Percentiles rank a stretch among this genome's conserved stretches.
Conservation (phyloP, 371 early-diverging fungal species). For the Mortierella sp. region DNA sequence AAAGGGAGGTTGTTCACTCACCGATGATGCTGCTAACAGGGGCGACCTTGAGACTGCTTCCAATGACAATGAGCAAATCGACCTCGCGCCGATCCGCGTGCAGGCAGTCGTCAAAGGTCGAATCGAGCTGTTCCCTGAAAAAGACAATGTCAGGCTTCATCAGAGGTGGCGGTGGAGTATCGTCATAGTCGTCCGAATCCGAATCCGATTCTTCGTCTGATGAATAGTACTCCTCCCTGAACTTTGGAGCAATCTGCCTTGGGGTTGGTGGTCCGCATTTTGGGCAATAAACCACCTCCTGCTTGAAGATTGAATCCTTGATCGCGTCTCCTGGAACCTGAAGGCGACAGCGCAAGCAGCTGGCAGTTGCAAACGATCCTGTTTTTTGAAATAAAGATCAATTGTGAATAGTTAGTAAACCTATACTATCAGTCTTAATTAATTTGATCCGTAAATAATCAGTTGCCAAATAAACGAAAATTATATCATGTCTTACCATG, state of each 20-base stretch:
- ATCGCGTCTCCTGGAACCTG: slow-evolving; percentile 84
- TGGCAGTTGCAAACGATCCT: slow-evolving; percentile 92
- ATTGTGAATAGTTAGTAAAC: background rate
- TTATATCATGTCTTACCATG: slow-evolving; percentile 71
- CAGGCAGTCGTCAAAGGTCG: slow-evolving; percentile 80
- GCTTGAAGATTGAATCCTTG: slow-evolving; percentile 79
- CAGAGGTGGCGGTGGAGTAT: slow-evolving; percentile 39
- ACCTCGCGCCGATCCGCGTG: slow-evolving; percentile 78
- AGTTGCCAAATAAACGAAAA: background rate
- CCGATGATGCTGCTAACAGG: slow-evolving; percentile 94
- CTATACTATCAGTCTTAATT: background rate
- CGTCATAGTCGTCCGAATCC: slow-evolving; percentile 48
- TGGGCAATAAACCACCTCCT: slow-evolving; percentile 69
- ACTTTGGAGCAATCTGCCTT: slow-evolving; percentile 1
- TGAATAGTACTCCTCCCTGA: background rate
- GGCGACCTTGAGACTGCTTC: slow-evolving; percentile 94
- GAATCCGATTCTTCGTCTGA: slow-evolving; percentile 4
- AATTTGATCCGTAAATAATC: background rate
- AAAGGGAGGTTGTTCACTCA: slow-evolving; percentile 36
- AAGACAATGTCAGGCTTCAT: slow-evolving; percentile 87
- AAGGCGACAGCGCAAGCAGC: slow-evolving; percentile 88
- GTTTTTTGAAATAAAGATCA: background rate
- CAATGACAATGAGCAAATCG: slow-evolving; percentile 95
- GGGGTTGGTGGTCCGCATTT: slow-evolving; percentile 47
- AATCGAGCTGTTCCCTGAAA: slow-evolving; percentile 93